Base-by-base conservation (phyloP, 2,329 filamentous ascomycete genomes). In the Fusarium irregulare region DNA sequence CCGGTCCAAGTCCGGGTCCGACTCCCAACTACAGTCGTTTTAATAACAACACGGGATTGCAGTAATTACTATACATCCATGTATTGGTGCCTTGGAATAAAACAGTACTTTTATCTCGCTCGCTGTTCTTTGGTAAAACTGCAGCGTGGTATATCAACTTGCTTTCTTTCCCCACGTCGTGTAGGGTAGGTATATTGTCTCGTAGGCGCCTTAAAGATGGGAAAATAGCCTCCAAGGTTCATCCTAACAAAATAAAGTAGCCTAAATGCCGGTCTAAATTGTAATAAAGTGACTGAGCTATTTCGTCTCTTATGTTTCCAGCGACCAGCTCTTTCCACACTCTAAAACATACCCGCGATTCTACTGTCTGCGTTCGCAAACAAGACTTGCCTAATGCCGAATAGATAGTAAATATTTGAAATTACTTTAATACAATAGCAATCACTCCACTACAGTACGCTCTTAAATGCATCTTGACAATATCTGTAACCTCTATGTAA, bases 1-100 rank as follows among this genome's bases (percentile, higher is more conserved):
- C 57, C 53, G 69, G 56, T 42, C 37, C 18, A 60, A 48, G 28
- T 23, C 37, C 50, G 32, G 51, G 25, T 51, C 60, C 21, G 49
- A 23, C 11, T 37, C 23, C 6, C 13, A n/a, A n/a, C 34, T n/a
- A 7, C 10, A n/a, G 34, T 37, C 18, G 9, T 37, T 12, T n/a
- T 37, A n/a, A 37, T 37, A n/a, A 37, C 5, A 10, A 37, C 18
- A 37, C 9, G 13, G 20, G 10, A 20, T 20, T 21, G 34, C 9
- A 37, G 34, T n/a, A n/a, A 37, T n/a, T n/a, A 7, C 18, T 37
- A n/a, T 37, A 37, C 34, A 14, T 8, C 13, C 13, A 37, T n/a
- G 34, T n/a, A 37, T 37, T 6, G 18, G 10, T 37, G 18, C 6
- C 18, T 12, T 37, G 10, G 10, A 37, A 37, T 37, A n/a, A 12